Base-by-base conservation (phyloP, 2,329 filamentous ascomycete species). In the Beauveria sp. region DNA sequence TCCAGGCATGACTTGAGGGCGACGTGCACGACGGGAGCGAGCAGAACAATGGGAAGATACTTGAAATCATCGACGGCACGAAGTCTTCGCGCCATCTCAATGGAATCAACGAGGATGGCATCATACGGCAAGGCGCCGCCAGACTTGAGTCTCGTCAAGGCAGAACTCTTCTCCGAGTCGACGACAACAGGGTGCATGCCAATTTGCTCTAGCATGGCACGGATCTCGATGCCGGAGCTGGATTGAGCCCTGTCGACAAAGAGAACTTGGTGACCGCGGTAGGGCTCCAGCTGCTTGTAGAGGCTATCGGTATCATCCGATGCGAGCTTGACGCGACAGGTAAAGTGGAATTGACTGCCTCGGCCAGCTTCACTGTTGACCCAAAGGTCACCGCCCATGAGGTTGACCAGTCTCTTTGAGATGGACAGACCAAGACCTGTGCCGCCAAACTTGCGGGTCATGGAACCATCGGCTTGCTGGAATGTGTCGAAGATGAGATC, bases 401-500 rank as follows among this genome's bases (percentile, higher is more conserved):
- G 83, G 67, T 92, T 96, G 60, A 97, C 93, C 34, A 97, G 83
- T 67, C 92, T 86, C 78, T 96, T 96, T 30, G 93, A 97, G 70
- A 97, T 97, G 18, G 93, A 97, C 28, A 97, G 77, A 66, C 93
- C 93, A 10, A 97, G 84, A 67, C 93, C 93, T 7, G 94, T 97
- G 68, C 93, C 93, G 68, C 93, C 93, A 72, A 97, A 97, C 72
- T 96, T 94, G 68, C 92, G 85, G 2, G 93, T 97, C 73, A 96
- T 97, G 40, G 92, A 97, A 43, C 93, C 93, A 72, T 97, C 94
- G 22, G 94, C 94, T 77, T 97, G 94, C 74, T 97, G 93, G 85
- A 97, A 97, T 0, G 93, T 97, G 76, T 97, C 94, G 75, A 99
- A 97, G 71, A 99, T 97, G 66, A 97, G 81, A 71, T 96, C 92